phyloP scores from a whole-genome alignment of 352 stramenopile species.

The Phytopythium boreale region DNA sequence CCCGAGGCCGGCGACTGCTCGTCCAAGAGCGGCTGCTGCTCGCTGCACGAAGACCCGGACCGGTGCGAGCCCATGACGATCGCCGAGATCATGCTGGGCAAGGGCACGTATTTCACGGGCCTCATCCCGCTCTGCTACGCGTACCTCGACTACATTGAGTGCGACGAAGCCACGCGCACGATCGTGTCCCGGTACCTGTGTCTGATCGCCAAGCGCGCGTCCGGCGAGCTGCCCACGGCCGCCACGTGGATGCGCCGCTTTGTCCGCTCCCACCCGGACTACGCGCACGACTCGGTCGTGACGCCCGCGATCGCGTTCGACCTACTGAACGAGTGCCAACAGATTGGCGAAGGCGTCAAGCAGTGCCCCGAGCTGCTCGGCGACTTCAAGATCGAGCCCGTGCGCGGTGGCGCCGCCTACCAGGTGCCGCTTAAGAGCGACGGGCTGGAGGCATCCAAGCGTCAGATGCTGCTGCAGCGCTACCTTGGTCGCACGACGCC shows the following conservation, averaged over 20 bases:
- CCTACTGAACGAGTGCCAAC: conserved; percentile 93
- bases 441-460: conserved; percentile 67
- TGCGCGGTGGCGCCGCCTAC: conserved; percentile 89
- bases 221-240: conserved; percentile 94
- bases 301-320: conserved; percentile 89
- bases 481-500: conserved; percentile 28
- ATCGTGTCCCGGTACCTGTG: conserved; percentile 76
- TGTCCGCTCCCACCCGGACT: conserved; percentile 92
- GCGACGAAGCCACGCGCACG: conserved; percentile 88
- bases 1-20: conserved; percentile 68
- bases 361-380: conserved; percentile 92
- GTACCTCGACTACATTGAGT: conserved; percentile 98
- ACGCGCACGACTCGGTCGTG: conserved; percentile 93
- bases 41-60: conserved; percentile 61
- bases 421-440: conserved; percentile 92
- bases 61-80: conserved; percentile 96
- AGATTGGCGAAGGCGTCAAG: conserved; percentile 93
- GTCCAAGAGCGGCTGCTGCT: conserved; percentile 26
- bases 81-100: conserved; percentile 95
- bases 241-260: conserved; percentile 97
- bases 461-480: conserved; percentile 58
- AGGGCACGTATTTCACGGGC: conserved; percentile 96
- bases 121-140: conserved; percentile 96
- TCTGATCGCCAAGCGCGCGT: conserved; percentile 93
- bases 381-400: conserved; percentile 91